A percentile compares a stretch with the other conserved stretches of the same genome.
Evolutionary conservation across 805 yeast genomes (phyloP).

Genomic region (Kazachstania africana): DNA sequence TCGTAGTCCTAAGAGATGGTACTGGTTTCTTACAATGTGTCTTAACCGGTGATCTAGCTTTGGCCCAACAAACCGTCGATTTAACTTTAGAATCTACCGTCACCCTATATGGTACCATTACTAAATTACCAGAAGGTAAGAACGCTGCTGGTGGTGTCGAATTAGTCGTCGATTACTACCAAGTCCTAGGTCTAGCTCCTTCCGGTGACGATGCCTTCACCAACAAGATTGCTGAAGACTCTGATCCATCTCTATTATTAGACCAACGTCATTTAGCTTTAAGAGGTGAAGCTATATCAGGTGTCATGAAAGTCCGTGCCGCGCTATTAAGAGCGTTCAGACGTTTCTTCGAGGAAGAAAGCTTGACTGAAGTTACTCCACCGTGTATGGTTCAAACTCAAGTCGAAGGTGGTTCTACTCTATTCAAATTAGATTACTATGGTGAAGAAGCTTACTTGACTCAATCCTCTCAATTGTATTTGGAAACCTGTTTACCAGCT

Average conservation of each 20-base stretch:
- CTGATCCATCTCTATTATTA: slow-evolving; percentile 84
- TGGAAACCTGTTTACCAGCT: slow-evolving; percentile 93
- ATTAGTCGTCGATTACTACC: slow-evolving; percentile 80
- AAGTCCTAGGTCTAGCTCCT: slow-evolving; percentile 87
- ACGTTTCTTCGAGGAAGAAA: slow-evolving; percentile 63
- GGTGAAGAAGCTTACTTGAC: slow-evolving; percentile 96
- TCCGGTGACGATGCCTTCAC: slow-evolving; percentile 91
- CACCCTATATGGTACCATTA: slow-evolving; percentile 65
- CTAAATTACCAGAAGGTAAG: slow-evolving; percentile 88
- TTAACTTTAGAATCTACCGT: slow-evolving; percentile 85
- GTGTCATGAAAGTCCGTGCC: slow-evolving; percentile 93
- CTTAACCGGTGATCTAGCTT: slow-evolving; percentile 81
- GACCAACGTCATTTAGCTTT: slow-evolving; percentile 94
- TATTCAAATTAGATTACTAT: slow-evolving; percentile 86
- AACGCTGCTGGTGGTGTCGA: slow-evolving; percentile 97
- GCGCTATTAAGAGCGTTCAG: slow-evolving; percentile 62
- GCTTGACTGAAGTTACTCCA: slow-evolving; percentile 84
- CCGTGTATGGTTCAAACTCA: slow-evolving; percentile 99
- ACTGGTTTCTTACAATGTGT: slow-evolving; percentile 83
- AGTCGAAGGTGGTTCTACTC: slow-evolving; percentile 97
- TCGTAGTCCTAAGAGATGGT: slow-evolving; percentile 91
- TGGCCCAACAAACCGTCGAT: slow-evolving; percentile 72
- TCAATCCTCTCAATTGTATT: slow-evolving; percentile 91
- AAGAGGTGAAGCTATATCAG: slow-evolving; percentile 89
- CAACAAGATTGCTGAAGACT: slow-evolving; percentile 85